Base-by-base conservation (phyloP, 441 rosid genomes). In the Adansonia rubrostipa region DNA sequence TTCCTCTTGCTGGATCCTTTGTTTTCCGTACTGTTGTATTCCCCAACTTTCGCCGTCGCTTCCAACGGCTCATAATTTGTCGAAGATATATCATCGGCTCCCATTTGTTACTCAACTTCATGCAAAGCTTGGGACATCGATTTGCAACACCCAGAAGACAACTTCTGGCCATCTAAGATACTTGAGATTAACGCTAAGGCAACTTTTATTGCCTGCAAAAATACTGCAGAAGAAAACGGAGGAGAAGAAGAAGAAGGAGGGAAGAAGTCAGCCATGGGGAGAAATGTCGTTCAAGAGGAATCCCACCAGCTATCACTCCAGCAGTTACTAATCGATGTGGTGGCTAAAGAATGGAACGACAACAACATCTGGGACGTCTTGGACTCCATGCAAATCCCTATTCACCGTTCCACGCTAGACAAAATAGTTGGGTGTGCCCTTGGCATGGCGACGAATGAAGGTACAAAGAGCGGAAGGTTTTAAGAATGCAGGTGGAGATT, bases 361-460 rank as follows among this genome's bases (percentile, higher is more conserved):
- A 53, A 48, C n/a, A 71, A 33, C 75, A 33, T 71, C 44, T 71
- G 61, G 15, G 74, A 71, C 28, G 62, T 53, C 5, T 71, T 71
- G 63, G 48, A 71, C 63, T 71, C 63, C 28, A 71, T 54, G 75
- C 63, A 53, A 54, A 53, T 71, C 75, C 75, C 75, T 48, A 14
- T 54, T 3, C n/a, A 10, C 1, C 28, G n/a, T 28, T n/a, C 28
- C 47, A 36, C 1, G 24, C 9, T 71, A 9, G 63, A 71, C 10
- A 3, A 71, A 53, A 53, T 71, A 28, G 48, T 71, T 3, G 48
- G 63, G 17, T 53, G 24, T 9, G 63, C 57, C 8, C 62, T 71
- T 9, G 15, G 1, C 24, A 71, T 71, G 75, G 48, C 24, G 5
- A 10, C 28, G 0, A 53, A 0, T 28, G 63, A 71, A 9, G 1